These are phyloP conservation scores for Leccinellum luteum DNA, from an alignment of 768 basidiomycete species.

Conservation along the genomic window DNA sequence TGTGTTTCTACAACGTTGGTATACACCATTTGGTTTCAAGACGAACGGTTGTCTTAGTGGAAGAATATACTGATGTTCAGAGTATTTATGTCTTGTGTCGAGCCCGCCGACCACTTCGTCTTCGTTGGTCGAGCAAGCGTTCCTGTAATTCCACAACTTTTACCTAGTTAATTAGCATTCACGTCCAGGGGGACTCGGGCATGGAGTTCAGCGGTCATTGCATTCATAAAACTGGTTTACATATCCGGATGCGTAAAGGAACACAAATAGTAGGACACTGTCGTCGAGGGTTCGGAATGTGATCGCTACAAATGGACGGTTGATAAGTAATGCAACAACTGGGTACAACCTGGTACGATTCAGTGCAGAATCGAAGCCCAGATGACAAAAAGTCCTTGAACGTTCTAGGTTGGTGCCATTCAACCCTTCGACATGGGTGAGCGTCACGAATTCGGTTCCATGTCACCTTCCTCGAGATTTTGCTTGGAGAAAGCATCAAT, in stretches of 20 bases:
- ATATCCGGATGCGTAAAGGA: constrained; percentile 2
- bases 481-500: constrained; percentile 72
- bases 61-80: not conserved
- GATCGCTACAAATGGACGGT: constrained; percentile 18
- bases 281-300: constrained; percentile 10
- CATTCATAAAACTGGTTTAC: constrained; percentile 10
- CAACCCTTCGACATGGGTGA: not conserved
- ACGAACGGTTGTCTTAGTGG: not conserved
- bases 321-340: constrained; percentile 25
- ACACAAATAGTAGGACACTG: constrained; percentile 4
- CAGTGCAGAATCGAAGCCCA: constrained; percentile 2
- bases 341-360: constrained; percentile 8
- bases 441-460: constrained; percentile 26
- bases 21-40: not conserved
- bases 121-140: constrained; percentile 4
- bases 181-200: not conserved
- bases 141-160: not conserved
- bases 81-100: constrained; percentile 7
- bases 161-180: not conserved
- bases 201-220: not conserved
- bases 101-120: constrained; percentile 2
- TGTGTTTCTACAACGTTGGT: not conserved
- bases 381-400: constrained; percentile 13
- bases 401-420: constrained; percentile 9
- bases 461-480: constrained; percentile 33